Evolutionary conservation across 1,284 basidiomycete genomes (phyloP), one percentile per base, ranked within the genome.

Genomic region (Sutorius eximius): DNA sequence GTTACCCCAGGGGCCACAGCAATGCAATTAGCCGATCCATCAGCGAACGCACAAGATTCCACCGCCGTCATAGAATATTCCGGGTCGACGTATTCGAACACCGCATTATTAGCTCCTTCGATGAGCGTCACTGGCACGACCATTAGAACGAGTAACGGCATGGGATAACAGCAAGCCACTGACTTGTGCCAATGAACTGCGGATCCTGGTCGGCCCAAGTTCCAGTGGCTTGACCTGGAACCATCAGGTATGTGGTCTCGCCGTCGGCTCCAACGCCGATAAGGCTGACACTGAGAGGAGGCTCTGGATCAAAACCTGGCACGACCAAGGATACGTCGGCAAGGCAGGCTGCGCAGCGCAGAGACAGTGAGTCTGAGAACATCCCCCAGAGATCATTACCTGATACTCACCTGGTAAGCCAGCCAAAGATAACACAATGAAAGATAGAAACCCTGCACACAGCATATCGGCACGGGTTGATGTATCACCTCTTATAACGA

Each of bases 261-360:
- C 77, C 75, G 47, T 75, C 64, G 15, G 63, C 48, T 8, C 73
- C 77, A 13, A 74, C 72, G 11, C 76, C 78, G 20, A 77, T 43
- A 24, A 71, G 60, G 48, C 72, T 65, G 36, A 73, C 77, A 46
- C 74, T 75, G 32, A 79, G 54, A 5, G 75, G 73, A 5, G 75
- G 73, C 61, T 77, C 75, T 11, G 73, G 69, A 54, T 80, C 75
- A 47, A 78, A 77, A 30, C 71, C 77, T 5, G 77, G 78, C 47
- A 81, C 69, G 57, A 72, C 77, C 37, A 80, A 61, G 15, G 78
- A 75, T 1, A 70, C 69, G 50, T 66, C 61, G 16, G 65, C 66
- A 36, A 49, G 37, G 32, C 58, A 53, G 53, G 50, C 60, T 61
- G 33, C 29, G 15, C 44, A 20, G 11, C 22, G 29, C 36, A 16